Evolutionary conservation across 495 filamentous ascomycete genomes (phyloP), one percentile per base, ranked within the genome.

Genomic region (Pseudoneurospora amorphoporcata): DNA sequence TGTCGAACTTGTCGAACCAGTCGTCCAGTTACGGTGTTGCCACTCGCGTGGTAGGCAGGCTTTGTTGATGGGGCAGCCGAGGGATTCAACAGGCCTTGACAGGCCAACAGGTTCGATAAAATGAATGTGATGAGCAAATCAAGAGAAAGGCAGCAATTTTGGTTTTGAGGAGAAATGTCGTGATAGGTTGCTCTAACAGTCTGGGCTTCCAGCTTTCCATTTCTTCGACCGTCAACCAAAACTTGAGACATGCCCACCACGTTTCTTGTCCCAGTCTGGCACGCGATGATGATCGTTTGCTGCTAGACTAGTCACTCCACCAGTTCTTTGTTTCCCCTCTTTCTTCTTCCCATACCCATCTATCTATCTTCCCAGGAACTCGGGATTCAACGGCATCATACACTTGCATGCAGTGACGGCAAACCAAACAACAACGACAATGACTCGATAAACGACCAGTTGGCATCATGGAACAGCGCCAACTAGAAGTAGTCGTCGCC

Each of bases 401-500:
- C 53, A 65, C 29, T 65, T 65, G 14, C 53, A 65, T 17, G 14
- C 53, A 65, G 14, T 65, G 53, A 65, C 29, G 53, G 0, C 53
- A 65, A 17, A 40, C 29, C 12, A 65, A 35, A 65, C 53, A 6
- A 17, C 53, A 8, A 4, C 53, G 53, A 65, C 53, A 35, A 65
- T 65, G 53, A 35, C 29, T 65, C 53, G 53, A 65, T 65, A 35
- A 65, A 65, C 29, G 53, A 65, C 23, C 53, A 65, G 53, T 65
- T 65, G 53, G 53, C 53, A 65, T 65, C 53, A 65, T 65, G 53
- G 53, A 65, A 65, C 72, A 81, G 40, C 75, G 65, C 41, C 80
- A 80, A 75, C 37, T 73, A 35, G 69, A 79, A 68, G 65, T 83
- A 73, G 78, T 80, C 10, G 73, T 76, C 40, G 77, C 81, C 75